Evolutionary conservation across 257 asterid genomes (phyloP).

Genomic region (Anisodus acutangulus): DNA sequence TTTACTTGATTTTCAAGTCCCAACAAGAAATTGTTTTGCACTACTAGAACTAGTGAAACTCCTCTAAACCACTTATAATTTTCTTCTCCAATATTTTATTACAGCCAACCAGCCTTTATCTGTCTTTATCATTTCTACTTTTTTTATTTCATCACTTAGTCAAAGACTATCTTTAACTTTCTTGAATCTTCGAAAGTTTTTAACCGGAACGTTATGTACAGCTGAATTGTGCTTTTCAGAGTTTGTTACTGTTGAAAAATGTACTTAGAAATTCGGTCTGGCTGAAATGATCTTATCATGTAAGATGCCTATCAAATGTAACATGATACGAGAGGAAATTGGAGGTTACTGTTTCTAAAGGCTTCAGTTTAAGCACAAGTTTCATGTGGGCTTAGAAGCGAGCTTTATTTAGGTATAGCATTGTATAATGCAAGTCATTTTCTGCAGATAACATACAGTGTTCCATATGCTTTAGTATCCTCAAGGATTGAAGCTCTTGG

Average conservation of each 20-base stretch:
- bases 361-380: constrained; percentile 23
- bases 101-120: background rate
- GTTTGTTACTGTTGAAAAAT: constrained; percentile 7
- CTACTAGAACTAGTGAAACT: background rate
- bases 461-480: constrained; percentile 87
- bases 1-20: constrained; percentile 32
- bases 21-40: constrained; percentile 2
- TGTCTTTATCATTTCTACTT: background rate
- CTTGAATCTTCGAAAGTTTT: background rate
- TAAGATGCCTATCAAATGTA: constrained; percentile 4
- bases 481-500: constrained; percentile 80
- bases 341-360: background rate
- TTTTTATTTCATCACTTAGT: background rate
- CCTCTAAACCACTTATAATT: background rate
- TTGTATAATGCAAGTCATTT: constrained; percentile 29
- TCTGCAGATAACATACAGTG: constrained; percentile 83
- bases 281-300: background rate
- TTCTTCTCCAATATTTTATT: background rate
- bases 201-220: constrained; percentile 2
- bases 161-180: background rate
- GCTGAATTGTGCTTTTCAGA: background rate
- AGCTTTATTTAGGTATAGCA: constrained; percentile 20
- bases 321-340: background rate
- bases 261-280: background rate
- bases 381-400: constrained; percentile 10